Evolutionary conservation across 2,329 filamentous ascomycete genomes (phyloP).

Genomic region (Neonectria ditissima): DNA sequence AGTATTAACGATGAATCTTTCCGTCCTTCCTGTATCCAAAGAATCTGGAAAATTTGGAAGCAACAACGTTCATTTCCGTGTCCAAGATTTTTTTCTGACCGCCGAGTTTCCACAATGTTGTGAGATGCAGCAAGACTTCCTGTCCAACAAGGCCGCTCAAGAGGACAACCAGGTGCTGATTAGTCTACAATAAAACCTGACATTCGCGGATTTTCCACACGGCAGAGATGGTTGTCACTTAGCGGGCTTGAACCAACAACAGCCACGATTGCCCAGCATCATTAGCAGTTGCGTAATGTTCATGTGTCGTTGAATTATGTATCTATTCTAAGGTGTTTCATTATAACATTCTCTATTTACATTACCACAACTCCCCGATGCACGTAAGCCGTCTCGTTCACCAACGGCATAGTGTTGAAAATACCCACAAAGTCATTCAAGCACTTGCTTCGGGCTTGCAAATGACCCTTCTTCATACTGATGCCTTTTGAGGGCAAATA

Average conservation of each 20-base stretch:
- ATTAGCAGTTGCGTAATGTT: background rate
- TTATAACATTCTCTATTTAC: slow-evolving; percentile 10
- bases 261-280: background rate
- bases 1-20: no score
- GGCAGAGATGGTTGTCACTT: no score
- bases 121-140: no score
- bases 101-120: no score
- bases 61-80: no score
- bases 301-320: background rate
- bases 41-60: no score
- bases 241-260: background rate
- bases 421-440: slow-evolving; percentile 46
- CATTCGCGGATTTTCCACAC: no score
- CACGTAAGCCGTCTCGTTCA: slow-evolving; percentile 44
- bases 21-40: no score
- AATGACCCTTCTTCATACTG: slow-evolving; percentile 45
- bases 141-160: no score
- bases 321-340: background rate
- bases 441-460: slow-evolving; percentile 46
- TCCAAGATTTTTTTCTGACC: no score
- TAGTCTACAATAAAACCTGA: no score
- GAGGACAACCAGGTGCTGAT: no score
- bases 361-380: slow-evolving; percentile 41
- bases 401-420: slow-evolving; percentile 48
- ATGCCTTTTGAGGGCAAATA: slow-evolving; percentile 44